Conservation (phyloP, 805 yeast genomes). For the Yamadazyma phyllophila region DNA sequence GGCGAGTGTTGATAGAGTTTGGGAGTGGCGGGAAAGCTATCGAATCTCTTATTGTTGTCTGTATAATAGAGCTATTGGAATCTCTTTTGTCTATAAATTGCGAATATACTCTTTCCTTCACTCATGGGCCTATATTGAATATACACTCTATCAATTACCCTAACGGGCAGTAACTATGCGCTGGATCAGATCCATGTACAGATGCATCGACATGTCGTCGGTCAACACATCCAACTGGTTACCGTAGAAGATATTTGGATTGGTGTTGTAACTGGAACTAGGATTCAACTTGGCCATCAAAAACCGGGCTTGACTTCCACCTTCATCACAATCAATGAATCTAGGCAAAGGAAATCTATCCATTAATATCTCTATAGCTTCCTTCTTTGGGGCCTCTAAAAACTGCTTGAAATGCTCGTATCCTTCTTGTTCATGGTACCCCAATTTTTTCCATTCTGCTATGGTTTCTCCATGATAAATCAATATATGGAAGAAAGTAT, state of each 20-base stretch:
- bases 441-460: conserved; percentile 94
- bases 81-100: no score
- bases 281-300: conserved; percentile 93
- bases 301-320: conserved; percentile 98
- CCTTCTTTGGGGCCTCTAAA: conserved; percentile 84
- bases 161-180: conserved; percentile 14
- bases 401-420: conserved; percentile 84
- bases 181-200: conserved; percentile 92
- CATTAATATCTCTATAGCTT: conserved; percentile 85
- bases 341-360: conserved; percentile 98
- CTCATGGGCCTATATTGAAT: no score
- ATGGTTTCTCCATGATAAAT: conserved; percentile 94
- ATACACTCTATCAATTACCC: not conserved
- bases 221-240: conserved; percentile 66
- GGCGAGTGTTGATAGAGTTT: not conserved
- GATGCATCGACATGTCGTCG: conserved; percentile 93
- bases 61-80: no score
- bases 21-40: not conserved
- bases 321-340: conserved; percentile 95
- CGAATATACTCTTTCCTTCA: no score
- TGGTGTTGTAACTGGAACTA: conserved; percentile 65
- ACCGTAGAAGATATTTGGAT: conserved; percentile 18
- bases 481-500: conserved; percentile 94
- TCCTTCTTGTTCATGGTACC: conserved; percentile 88
- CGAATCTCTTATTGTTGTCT: no score